Conservation (phyloP, 257 asterid species). For the Lantana camara region DNA sequence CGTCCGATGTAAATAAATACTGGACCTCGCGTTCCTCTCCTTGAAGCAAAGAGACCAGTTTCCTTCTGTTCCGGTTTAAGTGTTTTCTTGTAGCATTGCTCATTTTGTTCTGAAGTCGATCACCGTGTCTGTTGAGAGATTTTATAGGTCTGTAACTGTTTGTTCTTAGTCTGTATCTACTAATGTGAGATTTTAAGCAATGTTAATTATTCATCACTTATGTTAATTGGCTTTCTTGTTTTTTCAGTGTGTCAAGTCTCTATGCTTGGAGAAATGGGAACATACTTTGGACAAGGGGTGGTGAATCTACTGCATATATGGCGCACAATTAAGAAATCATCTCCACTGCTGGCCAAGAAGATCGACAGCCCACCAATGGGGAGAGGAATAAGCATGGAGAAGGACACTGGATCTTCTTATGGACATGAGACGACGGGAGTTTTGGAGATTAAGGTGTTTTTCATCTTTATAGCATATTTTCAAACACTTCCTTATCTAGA, state of each 20-base stretch:
- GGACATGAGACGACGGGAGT: neutral
- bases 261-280: conserved; percentile 6
- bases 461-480: neutral
- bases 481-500: neutral
- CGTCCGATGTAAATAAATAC: conserved; percentile 13
- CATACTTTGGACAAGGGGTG: neutral
- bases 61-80: neutral
- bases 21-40: conserved; percentile 1
- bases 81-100: too few relatives aligned
- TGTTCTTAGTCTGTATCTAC: neutral
- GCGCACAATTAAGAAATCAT: neutral
- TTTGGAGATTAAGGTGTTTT: neutral
- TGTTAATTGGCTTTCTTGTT: neutral
- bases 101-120: neutral
- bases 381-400: too few relatives aligned
- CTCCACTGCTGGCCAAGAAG: neutral
- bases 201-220: neutral
- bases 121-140: neutral
- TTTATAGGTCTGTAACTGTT: neutral
- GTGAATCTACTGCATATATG: neutral
- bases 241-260: neutral
- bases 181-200: neutral
- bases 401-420: too few relatives aligned
- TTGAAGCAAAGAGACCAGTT: neutral
- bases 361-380: neutral